phyloP scores from a whole-genome alignment of 495 filamentous ascomycete species.

The Annulohypoxylon nitens region DNA sequence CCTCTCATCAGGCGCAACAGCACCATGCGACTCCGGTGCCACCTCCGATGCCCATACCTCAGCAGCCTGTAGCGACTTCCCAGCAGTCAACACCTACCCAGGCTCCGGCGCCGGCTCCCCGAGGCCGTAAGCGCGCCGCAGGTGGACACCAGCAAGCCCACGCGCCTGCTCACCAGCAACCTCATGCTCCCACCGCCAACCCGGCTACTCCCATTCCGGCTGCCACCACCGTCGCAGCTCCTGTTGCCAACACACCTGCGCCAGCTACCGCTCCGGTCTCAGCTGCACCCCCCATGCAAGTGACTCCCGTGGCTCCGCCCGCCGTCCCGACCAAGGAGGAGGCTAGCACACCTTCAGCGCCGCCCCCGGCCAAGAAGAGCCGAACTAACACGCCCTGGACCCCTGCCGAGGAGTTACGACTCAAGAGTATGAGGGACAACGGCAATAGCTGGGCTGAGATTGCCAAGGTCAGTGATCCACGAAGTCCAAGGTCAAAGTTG shows the following conservation, averaged over 20 bases:
- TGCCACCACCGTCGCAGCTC: conserved; percentile 40
- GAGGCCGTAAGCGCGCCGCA: conserved; percentile 46
- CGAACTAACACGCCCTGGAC: conserved; percentile 98
- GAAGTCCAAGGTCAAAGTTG: background rate
- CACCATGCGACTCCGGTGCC: conserved; percentile 58
- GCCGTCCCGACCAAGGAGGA: conserved; percentile 52
- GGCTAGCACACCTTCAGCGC: conserved; percentile 50
- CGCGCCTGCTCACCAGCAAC: conserved; percentile 45
- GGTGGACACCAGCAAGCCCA: conserved; percentile 43
- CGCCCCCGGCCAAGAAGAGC: conserved; percentile 85
- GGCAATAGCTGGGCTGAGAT: conserved; percentile 98
- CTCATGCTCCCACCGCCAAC: conserved; percentile 43
- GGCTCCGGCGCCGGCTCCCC: conserved; percentile 50
- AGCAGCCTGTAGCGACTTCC: conserved; percentile 48
- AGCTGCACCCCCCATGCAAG: conserved; percentile 51
- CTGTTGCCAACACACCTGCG: conserved; percentile 44
- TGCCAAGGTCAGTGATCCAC: conserved; percentile 76
- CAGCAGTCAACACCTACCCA: conserved; percentile 60
- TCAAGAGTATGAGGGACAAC: conserved; percentile 93
- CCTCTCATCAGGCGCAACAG: conserved; percentile 45
- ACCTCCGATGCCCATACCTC: conserved; percentile 56
- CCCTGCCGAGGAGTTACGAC: conserved; percentile 88
- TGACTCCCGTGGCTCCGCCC: conserved; percentile 50
- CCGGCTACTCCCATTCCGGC: conserved; percentile 39
- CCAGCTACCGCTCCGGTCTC: conserved; percentile 47